Evolutionary conservation across 768 basidiomycete genomes (phyloP).

Genomic region (Floccularia luteovirens): DNA sequence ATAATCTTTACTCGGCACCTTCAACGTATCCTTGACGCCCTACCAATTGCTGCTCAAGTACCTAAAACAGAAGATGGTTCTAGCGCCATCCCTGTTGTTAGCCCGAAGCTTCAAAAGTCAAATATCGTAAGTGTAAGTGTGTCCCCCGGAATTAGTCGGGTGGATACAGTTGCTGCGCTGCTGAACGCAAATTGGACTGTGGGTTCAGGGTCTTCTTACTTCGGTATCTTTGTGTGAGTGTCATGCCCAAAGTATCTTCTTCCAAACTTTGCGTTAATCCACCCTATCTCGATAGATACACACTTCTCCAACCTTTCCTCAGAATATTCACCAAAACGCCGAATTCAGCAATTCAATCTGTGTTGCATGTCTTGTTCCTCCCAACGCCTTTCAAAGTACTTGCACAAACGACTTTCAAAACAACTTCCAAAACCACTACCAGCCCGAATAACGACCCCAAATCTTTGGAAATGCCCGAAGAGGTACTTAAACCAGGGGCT

Average conservation of each 20-base stretch:
- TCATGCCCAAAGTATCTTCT: too few species aligned
- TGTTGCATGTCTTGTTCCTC: constrained; percentile 78
- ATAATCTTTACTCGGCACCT: constrained; percentile 68
- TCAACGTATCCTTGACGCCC: constrained; percentile 77
- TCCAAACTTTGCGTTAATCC: constrained; percentile 21
- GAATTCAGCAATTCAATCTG: constrained; percentile 53
- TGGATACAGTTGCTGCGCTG: constrained; percentile 56
- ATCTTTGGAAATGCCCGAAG: constrained; percentile 29
- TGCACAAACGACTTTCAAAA: constrained; percentile 14
- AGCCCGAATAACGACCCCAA: constrained; percentile 6
- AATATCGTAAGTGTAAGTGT: constrained; percentile 73
- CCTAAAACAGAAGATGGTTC: constrained; percentile 32
- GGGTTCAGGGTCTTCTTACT: constrained; percentile 24
- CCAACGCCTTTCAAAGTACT: constrained; percentile 70
- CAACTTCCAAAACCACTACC: constrained; percentile 3
- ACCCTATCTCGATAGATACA: constrained; percentile 37
- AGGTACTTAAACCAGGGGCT: constrained; percentile 72
- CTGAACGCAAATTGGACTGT: constrained; percentile 39
- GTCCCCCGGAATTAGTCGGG: constrained; percentile 69
- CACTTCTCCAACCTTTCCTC: constrained; percentile 59
- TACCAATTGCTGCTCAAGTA: constrained; percentile 58
- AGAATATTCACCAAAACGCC: constrained; percentile 67
- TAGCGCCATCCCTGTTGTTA: constrained; percentile 27
- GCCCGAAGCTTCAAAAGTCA: constrained; percentile 41
- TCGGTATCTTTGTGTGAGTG: constrained; percentile 45